These are phyloP conservation scores for Candida sojae DNA, from an alignment of 1,139 yeast species.

Conservation along the genomic window DNA sequence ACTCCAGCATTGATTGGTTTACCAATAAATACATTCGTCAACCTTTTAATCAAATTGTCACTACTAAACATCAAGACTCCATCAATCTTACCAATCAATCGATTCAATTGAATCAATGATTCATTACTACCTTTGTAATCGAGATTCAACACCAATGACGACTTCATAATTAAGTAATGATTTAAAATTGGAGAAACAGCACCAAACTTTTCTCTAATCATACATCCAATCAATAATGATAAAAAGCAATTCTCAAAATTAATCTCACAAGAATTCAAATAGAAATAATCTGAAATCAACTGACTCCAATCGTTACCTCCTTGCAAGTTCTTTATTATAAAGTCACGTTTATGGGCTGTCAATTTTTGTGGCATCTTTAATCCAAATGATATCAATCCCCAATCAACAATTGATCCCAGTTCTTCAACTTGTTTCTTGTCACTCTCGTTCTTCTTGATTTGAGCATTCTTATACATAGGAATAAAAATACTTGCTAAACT, in stretches of 20 bases:
- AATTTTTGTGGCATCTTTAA: constrained; percentile 28
- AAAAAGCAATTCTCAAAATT: constrained; percentile 42
- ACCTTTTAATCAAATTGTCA: constrained; percentile 26
- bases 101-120: constrained; percentile 24
- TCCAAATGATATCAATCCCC: constrained; percentile 33
- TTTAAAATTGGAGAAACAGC: constrained; percentile 21
- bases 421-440: neutral
- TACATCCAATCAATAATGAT: constrained; percentile 30
- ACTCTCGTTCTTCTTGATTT: constrained; percentile 4
- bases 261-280: constrained; percentile 32
- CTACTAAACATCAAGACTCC: constrained; percentile 36
- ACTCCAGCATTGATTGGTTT: constrained; percentile 27
- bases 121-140: constrained; percentile 30
- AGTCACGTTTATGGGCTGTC: constrained; percentile 18
- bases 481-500: constrained; percentile 26
- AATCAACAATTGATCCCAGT: constrained; percentile 12
- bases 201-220: constrained; percentile 26
- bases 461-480: constrained; percentile 20
- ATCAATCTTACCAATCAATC: constrained; percentile 34
- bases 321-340: constrained; percentile 24
- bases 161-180: constrained; percentile 28
- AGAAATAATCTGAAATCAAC: constrained; percentile 29
- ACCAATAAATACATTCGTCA: constrained; percentile 26
- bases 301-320: constrained; percentile 22
- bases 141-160: constrained; percentile 31